These are phyloP conservation scores for Solanum lignicaule DNA, from an alignment of 257 asterid genomes.

Conservation along the genomic window DNA sequence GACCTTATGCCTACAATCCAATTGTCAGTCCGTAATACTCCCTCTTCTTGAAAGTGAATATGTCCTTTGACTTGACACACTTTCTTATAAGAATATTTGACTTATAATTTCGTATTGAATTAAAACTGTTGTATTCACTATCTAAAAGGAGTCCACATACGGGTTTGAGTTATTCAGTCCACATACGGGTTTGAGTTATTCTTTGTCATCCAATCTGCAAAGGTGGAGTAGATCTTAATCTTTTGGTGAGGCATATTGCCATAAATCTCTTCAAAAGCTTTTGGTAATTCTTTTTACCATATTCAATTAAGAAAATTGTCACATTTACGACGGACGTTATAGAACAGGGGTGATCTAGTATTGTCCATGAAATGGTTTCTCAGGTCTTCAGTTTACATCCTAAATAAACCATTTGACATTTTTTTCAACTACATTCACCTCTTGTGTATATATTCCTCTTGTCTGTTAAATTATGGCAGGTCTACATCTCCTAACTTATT, in stretches of 20 bases:
- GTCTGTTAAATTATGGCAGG: not conserved
- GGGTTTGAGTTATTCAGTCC: not conserved
- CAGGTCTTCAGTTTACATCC: not conserved
- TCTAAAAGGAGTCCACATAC: not conserved
- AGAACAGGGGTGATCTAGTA: not conserved
- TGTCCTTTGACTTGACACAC: not conserved
- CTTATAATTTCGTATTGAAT: not conserved
- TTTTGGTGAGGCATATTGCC: not conserved
- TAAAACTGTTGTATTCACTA: not conserved
- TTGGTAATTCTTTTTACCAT: not conserved
- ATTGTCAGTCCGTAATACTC: not conserved
- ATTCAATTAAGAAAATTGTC: not conserved
- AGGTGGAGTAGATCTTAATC: not conserved
- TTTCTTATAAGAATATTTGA: not conserved
- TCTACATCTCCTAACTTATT: not conserved
- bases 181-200: not conserved
- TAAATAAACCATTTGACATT: not conserved
- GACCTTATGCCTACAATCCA: not conserved
- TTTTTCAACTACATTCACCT: not conserved
- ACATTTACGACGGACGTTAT: not conserved
- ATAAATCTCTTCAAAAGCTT: not conserved
- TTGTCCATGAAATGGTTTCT: not conserved
- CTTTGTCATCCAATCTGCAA: not conserved
- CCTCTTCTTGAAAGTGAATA: not conserved
- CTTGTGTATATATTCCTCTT: not conserved